Percentiles rank a stretch among this genome's conserved stretches.
Evolutionary conservation across 2,329 filamentous ascomycete species (phyloP).

Genomic region (Albophoma yamanashiensis): DNA sequence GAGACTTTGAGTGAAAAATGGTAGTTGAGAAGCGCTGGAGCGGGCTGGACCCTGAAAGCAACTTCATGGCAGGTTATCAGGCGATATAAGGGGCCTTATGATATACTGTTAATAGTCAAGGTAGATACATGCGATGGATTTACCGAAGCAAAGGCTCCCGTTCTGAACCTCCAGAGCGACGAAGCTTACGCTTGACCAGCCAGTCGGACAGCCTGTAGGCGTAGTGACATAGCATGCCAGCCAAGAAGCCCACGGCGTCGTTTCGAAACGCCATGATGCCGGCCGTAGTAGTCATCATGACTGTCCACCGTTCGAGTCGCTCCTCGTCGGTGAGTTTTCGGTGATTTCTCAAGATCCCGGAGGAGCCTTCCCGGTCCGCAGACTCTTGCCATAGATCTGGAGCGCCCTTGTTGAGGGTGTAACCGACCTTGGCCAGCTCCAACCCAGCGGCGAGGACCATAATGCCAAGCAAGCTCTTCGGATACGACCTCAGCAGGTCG

Average conservation of each 20-base stretch:
- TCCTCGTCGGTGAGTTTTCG: constrained; percentile 54
- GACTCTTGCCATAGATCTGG: constrained; percentile 49
- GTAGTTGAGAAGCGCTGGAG: neutral
- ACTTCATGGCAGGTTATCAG: neutral
- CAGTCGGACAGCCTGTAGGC: constrained; percentile 44
- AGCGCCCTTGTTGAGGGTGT: constrained; percentile 67
- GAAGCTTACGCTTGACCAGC: constrained; percentile 25
- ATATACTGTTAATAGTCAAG: neutral
- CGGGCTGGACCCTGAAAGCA: neutral
- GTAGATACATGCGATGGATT: neutral
- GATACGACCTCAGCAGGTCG: constrained; percentile 59
- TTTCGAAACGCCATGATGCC: constrained; percentile 79
- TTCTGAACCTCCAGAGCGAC: constrained; percentile 14
- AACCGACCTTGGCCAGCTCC: constrained; percentile 76
- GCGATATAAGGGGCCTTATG: neutral
- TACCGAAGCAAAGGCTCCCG: constrained; percentile 18
- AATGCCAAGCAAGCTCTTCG: constrained; percentile 66
- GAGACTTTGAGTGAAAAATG: neutral
- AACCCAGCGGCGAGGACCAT: constrained; percentile 86
- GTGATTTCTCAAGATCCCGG: constrained; percentile 27
- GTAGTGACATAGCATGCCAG: constrained; percentile 70
- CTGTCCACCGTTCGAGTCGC: constrained; percentile 66
- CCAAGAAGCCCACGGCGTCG: constrained; percentile 76
- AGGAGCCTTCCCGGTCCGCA: constrained; percentile 23
- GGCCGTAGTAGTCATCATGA: constrained; percentile 83